Evolutionary conservation across 345 rosid species (phyloP), one percentile per base, ranked within the genome.

Genomic region (Pelargonium nanum): DNA sequence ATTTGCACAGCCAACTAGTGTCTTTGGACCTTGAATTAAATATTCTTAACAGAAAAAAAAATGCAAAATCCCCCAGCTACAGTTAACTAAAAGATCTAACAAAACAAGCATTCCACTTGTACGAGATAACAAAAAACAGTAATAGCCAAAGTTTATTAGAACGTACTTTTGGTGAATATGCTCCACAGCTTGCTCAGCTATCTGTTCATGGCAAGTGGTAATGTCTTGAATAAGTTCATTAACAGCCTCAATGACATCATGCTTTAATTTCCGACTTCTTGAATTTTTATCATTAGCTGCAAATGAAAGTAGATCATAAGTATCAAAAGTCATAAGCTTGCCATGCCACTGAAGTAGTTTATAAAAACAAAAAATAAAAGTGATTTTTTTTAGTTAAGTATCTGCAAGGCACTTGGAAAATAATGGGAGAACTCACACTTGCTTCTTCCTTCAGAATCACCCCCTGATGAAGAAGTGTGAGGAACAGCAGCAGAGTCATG

Each of bases 121-220:
- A n/a, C 55, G n/a, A 52, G n/a, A 52, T 20, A 52, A 19, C 4
- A n/a, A 40, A 10, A 40, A 17, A 40, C 48, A 34, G 9, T 55
- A 48, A 55, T 45, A 25, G 54, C 9, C 24, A 23, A 48, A 34
- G 56, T 21, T 23, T 57, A 67, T 23, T 59, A 58, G 26, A 22
- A 65, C 48, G 48, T 94, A 94, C 97, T 94, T 90, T 32, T 94
- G 99, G 80, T 94, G 99, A 71, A 90, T 94, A 77, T 94, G 99
- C 79, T 94, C 99, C 59, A 94, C 80, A 5, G 99, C 99, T 78
- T 94, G 99, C 76, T 94, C 97, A 28, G 99, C 95, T 53, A 94
- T 94, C 86, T 83, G 96, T 68, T 94, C 99, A 70, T 90, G 96
- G 73, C 97, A 94, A 53, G 92, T 85, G 66, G 73, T 64, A 68